Evolutionary conservation across 768 basidiomycete species (phyloP).

Genomic region (Rhizopogon salebrosus): DNA sequence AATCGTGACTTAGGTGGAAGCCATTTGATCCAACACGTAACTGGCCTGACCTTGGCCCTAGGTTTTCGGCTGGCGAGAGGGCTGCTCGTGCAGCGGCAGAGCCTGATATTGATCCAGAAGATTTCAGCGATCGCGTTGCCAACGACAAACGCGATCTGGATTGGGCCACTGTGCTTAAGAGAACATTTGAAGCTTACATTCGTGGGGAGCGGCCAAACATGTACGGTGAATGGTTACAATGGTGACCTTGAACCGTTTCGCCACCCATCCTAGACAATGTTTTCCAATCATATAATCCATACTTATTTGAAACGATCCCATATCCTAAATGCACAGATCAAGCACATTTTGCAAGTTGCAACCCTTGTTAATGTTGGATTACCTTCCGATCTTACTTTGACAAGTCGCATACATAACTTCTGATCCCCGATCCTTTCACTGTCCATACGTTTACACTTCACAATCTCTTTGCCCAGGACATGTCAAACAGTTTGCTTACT

Average conservation of each 20-base stretch:
- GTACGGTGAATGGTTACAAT: constrained; percentile 81
- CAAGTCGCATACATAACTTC: constrained; percentile 18
- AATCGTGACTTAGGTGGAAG: constrained; percentile 68
- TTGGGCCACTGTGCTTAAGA: constrained; percentile 93
- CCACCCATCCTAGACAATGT: constrained; percentile 5
- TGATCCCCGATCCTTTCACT: constrained; percentile 19
- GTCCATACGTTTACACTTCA: constrained; percentile 17
- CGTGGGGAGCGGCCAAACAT: constrained; percentile 90
- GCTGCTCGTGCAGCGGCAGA: constrained; percentile 46
- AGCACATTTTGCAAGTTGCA: constrained; percentile 20
- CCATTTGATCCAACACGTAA: constrained; percentile 92
- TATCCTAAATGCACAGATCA: constrained; percentile 21
- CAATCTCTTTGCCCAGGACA: constrained; percentile 15
- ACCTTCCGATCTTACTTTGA: constrained; percentile 21
- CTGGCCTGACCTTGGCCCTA: constrained; percentile 87
- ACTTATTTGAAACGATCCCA: constrained; percentile 23
- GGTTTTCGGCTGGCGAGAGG: constrained; percentile 73
- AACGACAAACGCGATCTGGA: constrained; percentile 78
- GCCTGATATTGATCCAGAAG: constrained; percentile 27
- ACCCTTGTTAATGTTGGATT: constrained; percentile 25
- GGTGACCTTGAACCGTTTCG: constrained; percentile 27
- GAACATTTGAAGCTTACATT: constrained; percentile 91
- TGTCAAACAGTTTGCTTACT: constrained; percentile 11
- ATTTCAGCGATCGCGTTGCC: constrained; percentile 37
- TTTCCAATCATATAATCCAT: constrained; percentile 25